Base-by-base conservation (phyloP, 306 rosid genomes). In the Mucuna pruriens region DNA sequence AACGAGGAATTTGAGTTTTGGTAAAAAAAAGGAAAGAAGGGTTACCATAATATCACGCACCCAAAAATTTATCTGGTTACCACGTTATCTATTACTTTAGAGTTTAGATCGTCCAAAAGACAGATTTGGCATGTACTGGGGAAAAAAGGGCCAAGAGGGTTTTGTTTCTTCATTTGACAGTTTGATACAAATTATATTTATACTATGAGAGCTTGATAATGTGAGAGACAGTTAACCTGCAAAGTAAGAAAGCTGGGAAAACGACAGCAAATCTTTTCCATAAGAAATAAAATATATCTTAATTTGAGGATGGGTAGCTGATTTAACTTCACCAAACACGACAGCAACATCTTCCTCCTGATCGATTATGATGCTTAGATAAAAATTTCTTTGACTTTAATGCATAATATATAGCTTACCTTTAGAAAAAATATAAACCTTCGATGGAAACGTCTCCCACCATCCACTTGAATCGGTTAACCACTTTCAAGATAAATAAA, bases 281-380 rank as follows among this genome's bases (percentile, higher is more conserved):
- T 10, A 6, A 31, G 17, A 12, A 62, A 66, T 65, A 36, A n/a
- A 66, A 39, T 0, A 39, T 3, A 65, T 9, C n/a, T 39, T 39
- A 73, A 55, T 22, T 33, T 1, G n/a, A 17, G 31, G 12, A 38
- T 29, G 20, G 16, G 4, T 13, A 36, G 66, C 6, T 63, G 26
- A 58, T 74, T 57, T 39, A 29, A 72, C 54, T 52, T 78, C 82
- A 78, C 86, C 86, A 23, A 85, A 67, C 82, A 39, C 76, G 79
- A 82, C 36, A 85, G 45, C 4, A 36, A 82, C 69, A 60, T 82
- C 23, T 36, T 83, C 82, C 15, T 66, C 76, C 49, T 25, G 23
- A 26, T 19, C 10, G 23, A 60, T 58, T 63, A 20, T 20, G 49
- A 7, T 9, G n/a, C 15, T 58, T 7, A 2, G 40, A 48, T 49